phyloP scores from a whole-genome alignment of 768 basidiomycete genomes.

The Exidia glandulosa region DNA sequence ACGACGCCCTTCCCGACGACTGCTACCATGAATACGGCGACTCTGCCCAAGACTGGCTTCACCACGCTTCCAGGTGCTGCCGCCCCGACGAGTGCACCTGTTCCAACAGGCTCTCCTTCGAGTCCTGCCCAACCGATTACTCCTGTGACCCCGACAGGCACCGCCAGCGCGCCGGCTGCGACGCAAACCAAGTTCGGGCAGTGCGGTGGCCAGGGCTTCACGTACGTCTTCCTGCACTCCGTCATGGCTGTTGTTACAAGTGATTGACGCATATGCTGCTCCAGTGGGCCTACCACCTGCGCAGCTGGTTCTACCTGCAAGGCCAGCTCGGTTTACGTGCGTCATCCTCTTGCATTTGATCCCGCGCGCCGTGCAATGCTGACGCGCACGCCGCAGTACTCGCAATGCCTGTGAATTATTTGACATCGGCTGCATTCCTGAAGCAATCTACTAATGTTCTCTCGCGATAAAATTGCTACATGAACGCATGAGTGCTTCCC shows the following conservation, averaged over 20 bases:
- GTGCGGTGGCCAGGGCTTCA: background rate
- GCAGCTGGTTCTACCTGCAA: conserved; percentile 6
- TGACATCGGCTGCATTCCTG: background rate
- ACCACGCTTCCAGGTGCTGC: conserved; percentile 13
- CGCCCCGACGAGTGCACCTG: conserved; percentile 4
- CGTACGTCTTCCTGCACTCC: background rate
- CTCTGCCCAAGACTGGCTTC: conserved; percentile 31
- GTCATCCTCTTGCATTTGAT: background rate
- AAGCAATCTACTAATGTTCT: no score
- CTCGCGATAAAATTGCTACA: no score
- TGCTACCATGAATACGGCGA: conserved; percentile 39
- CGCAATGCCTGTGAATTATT: background rate
- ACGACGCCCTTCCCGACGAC: conserved; percentile 34
- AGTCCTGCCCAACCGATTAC: conserved; percentile 1
- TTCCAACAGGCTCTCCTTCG: background rate
- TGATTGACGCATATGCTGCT: background rate
- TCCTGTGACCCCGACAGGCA: background rate
- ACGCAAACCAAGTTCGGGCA: background rate
- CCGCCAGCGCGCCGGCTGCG: conserved; percentile 1
- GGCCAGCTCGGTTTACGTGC: background rate
- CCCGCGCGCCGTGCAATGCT: background rate
- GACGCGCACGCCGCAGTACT: background rate
- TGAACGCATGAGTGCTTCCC: no score
- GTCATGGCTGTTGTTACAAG: background rate
- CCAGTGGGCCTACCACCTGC: conserved; percentile 7